Evolutionary conservation across 2,329 filamentous ascomycete species (phyloP), one percentile per base, ranked within the genome.

Genomic region (Nemania sp.): DNA sequence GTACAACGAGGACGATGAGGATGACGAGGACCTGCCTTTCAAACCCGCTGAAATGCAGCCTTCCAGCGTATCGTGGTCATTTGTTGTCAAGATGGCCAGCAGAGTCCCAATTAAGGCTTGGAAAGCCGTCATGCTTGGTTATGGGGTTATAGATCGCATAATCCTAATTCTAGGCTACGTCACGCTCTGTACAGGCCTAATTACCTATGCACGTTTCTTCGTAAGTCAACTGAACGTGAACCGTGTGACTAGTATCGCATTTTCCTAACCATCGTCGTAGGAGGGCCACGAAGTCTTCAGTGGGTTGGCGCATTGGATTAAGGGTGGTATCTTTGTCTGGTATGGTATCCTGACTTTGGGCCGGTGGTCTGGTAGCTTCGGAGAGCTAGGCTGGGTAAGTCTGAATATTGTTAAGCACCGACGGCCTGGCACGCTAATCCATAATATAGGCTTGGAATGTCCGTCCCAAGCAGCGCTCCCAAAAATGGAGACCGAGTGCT

Each of bases 271-370:
- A 6, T 57, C 58, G 54, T 63, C 55, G 26, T 61, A 91, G 88
- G 86, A 88, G 69, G 87, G 82, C 5, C 70, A 71, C 19, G 77
- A 78, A 2, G 76, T 97, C 52, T 95, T 93, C 76, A 92, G 86
- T 62, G 91, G 93, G 2, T 78, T 97, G 36, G 93, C 93, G 6
- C 93, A 97, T 68, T 96, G 90, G 76, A 86, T 97, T 70, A 97
- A 97, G 70, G 93, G 93, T 40, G 90, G 90, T 3, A 88, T 97
- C 49, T 97, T 97, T 77, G 91, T 97, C 75, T 94, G 90, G 86
- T 90, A 95, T 59, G 93, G 93, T 7, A 73, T 96, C 17, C 75
- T 97, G 56, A 96, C 90, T 0, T 79, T 97, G 3, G 91, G 91
- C 24, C 86, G 93, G 51, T 97, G 91, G 88, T 84, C 91, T 67